Evolutionary conservation across 2,329 filamentous ascomycete genomes (phyloP).

Genomic region (Pleurostoma richardsiae): DNA sequence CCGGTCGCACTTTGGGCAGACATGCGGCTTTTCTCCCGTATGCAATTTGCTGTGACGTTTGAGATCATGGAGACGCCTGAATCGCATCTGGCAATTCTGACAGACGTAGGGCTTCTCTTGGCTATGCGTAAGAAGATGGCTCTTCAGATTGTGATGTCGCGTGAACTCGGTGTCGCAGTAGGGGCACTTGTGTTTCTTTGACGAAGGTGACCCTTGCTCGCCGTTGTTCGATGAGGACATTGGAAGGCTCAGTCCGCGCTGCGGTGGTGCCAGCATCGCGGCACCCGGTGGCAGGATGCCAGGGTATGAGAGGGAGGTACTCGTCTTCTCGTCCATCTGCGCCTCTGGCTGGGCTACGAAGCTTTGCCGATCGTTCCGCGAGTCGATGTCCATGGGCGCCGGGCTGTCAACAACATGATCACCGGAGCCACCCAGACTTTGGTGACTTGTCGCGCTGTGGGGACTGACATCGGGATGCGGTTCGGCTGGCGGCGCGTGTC

Average conservation of each 20-base stretch:
- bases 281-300: constrained; percentile 39
- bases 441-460: constrained; percentile 31
- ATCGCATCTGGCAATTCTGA: constrained; percentile 86
- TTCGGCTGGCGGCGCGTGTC: constrained; percentile 26
- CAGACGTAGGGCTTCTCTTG: constrained; percentile 98
- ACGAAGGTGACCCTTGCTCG: constrained; percentile 57
- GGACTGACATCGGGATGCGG: constrained; percentile 31
- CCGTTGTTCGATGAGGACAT: constrained; percentile 39
- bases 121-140: constrained; percentile 92
- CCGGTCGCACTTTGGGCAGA: constrained; percentile 89
- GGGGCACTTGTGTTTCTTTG: constrained; percentile 92
- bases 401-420: constrained; percentile 43
- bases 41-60: constrained; percentile 97
- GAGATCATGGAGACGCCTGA: constrained; percentile 86
- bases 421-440: constrained; percentile 32
- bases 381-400: constrained; percentile 49
- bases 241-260: constrained; percentile 52
- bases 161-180: constrained; percentile 97
- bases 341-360: constrained; percentile 34
- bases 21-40: constrained; percentile 91
- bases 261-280: constrained; percentile 36
- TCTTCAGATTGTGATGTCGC: constrained; percentile 94
- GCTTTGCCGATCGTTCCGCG: constrained; percentile 27
- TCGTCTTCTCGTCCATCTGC: constrained; percentile 45
- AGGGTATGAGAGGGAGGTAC: constrained; percentile 51